Evolutionary conservation across 164 flowering plant species (phyloP).

Genomic region (Umbilicus rupestris): DNA sequence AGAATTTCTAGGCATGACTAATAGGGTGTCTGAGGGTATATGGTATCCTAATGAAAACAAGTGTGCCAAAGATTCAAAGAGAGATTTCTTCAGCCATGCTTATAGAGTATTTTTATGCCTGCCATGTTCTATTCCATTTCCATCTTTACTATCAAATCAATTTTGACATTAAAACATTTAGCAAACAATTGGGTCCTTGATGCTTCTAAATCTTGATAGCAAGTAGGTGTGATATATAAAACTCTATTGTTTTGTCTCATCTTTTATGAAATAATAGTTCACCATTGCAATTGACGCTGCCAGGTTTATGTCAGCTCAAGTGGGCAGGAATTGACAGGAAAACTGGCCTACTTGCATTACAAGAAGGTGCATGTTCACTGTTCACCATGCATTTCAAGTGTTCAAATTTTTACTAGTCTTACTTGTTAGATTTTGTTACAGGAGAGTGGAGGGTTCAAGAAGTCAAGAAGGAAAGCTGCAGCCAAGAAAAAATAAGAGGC

Average conservation of each 20-base stretch:
- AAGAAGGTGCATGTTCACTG: constrained; percentile 38
- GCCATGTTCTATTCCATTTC: too few relatives aligned
- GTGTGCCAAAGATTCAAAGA: background rate
- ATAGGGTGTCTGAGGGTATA: background rate
- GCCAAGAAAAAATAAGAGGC: constrained; percentile 3
- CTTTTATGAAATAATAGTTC: background rate
- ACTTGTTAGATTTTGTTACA: background rate
- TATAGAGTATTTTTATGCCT: too few relatives aligned
- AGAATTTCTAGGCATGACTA: background rate
- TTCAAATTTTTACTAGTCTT: background rate
- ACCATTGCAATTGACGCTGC: constrained; percentile 8
- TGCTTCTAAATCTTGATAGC: background rate
- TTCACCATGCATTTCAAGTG: background rate
- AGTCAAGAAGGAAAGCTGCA: background rate
- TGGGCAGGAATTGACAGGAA: constrained; percentile 70
- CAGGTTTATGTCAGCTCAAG: constrained; percentile 62
- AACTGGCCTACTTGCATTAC: constrained; percentile 53
- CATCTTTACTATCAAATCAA: too few relatives aligned
- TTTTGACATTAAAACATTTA: too few relatives aligned
- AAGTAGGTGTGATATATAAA: background rate
- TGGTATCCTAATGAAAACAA: background rate
- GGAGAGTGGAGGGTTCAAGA: background rate
- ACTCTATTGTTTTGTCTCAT: background rate
- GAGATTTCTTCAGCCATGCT: too few relatives aligned
- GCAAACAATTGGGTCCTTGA: too few relatives aligned